Evolutionary conservation across 176 grass and related monocot genomes (phyloP).

Genomic region (Avena atlantica): DNA sequence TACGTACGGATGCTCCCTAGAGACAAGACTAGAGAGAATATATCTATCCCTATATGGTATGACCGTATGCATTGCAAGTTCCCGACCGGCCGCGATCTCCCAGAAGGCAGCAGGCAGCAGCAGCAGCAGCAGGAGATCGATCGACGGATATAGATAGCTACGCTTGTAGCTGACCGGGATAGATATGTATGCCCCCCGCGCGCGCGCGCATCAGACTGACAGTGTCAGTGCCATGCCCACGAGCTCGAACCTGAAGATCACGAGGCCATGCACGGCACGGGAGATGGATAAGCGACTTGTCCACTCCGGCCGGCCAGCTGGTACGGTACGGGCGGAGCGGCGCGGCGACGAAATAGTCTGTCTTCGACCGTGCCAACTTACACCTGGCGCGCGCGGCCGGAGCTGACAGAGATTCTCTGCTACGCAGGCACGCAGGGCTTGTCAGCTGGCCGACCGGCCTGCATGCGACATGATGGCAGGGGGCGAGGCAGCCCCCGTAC

Average conservation of each 20-base stretch:
- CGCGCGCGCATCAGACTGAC: no score
- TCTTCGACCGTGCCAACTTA: background rate
- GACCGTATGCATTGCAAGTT: background rate
- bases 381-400: background rate
- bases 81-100: background rate
- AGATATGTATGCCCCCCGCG: no score
- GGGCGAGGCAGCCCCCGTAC: no score
- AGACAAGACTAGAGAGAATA: background rate
- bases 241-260: background rate
- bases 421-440: no score
- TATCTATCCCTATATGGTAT: background rate
- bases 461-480: background rate
- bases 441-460: background rate
- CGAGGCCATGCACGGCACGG: background rate
- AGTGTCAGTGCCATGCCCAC: background rate
- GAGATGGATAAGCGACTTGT: slow-evolving; percentile 10
- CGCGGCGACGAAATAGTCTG: background rate
- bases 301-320: background rate
- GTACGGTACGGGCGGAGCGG: background rate
- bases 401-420: background rate
- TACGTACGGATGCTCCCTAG: background rate
- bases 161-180: background rate
- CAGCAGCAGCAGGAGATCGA: background rate
- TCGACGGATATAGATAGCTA: background rate
- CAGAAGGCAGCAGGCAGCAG: background rate